Base-by-base conservation (phyloP, 345 rosid genomes). In the Theobroma cacao region DNA sequence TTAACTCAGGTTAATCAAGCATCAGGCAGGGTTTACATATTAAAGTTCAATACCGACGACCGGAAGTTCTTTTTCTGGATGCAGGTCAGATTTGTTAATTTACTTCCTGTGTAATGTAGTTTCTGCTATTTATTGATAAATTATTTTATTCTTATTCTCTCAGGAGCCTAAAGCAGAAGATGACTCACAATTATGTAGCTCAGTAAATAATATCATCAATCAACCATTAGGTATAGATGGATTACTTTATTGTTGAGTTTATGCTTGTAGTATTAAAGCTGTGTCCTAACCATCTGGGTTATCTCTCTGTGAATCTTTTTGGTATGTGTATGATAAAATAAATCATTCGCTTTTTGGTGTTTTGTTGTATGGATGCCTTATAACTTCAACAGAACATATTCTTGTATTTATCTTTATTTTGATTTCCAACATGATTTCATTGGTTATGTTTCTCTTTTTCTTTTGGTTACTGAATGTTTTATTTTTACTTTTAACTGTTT, bases 21-120 rank as follows among this genome's bases (percentile, higher is more conserved):
- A 78, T 83, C 94, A 17, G 94, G 93, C 81, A 87, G 98, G 90
- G 95, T 94, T 75, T 96, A 88, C 84, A 91, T 96, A 75, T 81
- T 96, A 66, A 94, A 94, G 87, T 96, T 96, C 86, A 91, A 87
- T 81, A 86, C 92, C 17, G 98, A 96, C 74, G 91, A 94, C 72
- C 85, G 98, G 65, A 96, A 92, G 86, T 89, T 88, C 78, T 96
- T 96, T 89, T 87, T 93, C 24, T 94, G 98, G 99, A 87, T 94
- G 97, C 99, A 96, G 96, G 99, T 90, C 22, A 41, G 38, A 34
- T 68, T 74, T 43, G 17, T 79, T 77, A 63, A 43, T 52, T 65
- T 68, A 22, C 62, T 4, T 60, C 45, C 31, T 78, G 31, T 55
- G 26, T 2, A 12, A 36, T 67, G 50, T 74, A 7, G 61, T 60